phyloP scores from a whole-genome alignment of 2,329 filamentous ascomycete genomes.

The Colletotrichum musicola region DNA sequence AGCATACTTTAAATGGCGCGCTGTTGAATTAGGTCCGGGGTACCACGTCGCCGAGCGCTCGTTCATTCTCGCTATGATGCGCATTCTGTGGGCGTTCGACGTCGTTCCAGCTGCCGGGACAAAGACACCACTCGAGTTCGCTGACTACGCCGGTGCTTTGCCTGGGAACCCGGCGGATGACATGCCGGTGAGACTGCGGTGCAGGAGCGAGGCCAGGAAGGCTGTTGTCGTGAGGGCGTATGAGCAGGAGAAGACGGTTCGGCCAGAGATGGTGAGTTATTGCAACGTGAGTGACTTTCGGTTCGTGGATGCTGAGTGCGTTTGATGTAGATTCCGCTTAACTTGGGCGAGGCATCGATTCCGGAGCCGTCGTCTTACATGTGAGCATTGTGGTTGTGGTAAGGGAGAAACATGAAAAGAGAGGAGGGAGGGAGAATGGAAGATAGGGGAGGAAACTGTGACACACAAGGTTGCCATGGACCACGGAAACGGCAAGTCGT shows the following conservation, averaged over 20 bases:
- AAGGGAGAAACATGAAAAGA: no score
- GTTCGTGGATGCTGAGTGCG: no score
- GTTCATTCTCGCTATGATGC: conserved; percentile 5
- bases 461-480: neutral
- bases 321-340: neutral
- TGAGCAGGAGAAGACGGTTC: neutral
- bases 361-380: neutral
- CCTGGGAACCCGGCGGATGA: conserved; percentile 6
- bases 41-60: conserved; percentile 19
- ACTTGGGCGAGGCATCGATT: neutral
- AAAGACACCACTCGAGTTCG: neutral
- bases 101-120: neutral
- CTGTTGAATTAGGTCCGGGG: neutral
- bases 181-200: neutral
- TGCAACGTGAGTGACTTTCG: neutral
- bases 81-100: neutral
- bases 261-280: neutral
- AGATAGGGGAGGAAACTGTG: no score
- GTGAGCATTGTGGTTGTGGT: neutral
- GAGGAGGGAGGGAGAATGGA: no score
- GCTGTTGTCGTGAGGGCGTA: neutral
- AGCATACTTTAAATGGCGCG: neutral
- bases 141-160: conserved; percentile 9
- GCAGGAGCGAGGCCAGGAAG: neutral
- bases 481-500: neutral